Percentiles rank a stretch among this genome's conserved stretches.
These are phyloP conservation scores for Myriangium duriaei DNA, from an alignment of 2,329 filamentous ascomycete genomes.

Conservation along the genomic window DNA sequence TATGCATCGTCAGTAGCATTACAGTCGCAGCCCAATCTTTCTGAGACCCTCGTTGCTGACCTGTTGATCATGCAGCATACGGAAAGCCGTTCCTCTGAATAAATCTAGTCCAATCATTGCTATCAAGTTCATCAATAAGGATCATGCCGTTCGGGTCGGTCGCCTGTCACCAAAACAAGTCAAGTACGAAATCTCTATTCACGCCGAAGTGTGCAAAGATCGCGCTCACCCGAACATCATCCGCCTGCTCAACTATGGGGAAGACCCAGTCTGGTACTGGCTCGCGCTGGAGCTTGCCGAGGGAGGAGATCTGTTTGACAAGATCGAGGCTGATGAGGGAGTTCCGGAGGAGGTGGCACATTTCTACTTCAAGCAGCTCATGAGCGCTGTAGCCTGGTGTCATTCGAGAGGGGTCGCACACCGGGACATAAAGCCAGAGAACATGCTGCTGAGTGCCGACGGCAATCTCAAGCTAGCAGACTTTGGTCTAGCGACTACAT, in stretches of 20 bases:
- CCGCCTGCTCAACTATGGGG: constrained; percentile 76
- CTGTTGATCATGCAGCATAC: constrained; percentile 51
- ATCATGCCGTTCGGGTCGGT: constrained; percentile 80
- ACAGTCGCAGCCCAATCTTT: no score
- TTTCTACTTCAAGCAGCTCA: constrained; percentile 86
- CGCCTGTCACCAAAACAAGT: constrained; percentile 82
- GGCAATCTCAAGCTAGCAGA: constrained; percentile 91
- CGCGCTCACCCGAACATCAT: constrained; percentile 81
- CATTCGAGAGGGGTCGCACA: constrained; percentile 93
- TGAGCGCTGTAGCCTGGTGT: constrained; percentile 86
- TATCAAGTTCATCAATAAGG: constrained; percentile 97
- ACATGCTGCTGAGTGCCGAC: constrained; percentile 73
- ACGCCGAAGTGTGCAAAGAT: constrained; percentile 59
- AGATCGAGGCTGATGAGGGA: constrained; percentile 94
- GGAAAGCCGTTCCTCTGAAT: constrained; percentile 73
- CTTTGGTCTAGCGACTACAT: constrained; percentile 90
- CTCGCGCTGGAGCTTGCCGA: constrained; percentile 97
- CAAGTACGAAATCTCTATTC: constrained; percentile 79
- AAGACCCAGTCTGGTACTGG: constrained; percentile 84
- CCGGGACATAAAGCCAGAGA: constrained; percentile 66
- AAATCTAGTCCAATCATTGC: constrained; percentile 69
- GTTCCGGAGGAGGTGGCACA: constrained; percentile 93
- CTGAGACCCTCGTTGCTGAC: background rate
- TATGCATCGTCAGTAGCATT: constrained; percentile 73
- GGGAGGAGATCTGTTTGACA: constrained; percentile 95